Percentiles rank a stretch among this genome's conserved stretches.
Conservation (phyloP, 495 filamentous ascomycete genomes). For the Neurospora sp. region DNA sequence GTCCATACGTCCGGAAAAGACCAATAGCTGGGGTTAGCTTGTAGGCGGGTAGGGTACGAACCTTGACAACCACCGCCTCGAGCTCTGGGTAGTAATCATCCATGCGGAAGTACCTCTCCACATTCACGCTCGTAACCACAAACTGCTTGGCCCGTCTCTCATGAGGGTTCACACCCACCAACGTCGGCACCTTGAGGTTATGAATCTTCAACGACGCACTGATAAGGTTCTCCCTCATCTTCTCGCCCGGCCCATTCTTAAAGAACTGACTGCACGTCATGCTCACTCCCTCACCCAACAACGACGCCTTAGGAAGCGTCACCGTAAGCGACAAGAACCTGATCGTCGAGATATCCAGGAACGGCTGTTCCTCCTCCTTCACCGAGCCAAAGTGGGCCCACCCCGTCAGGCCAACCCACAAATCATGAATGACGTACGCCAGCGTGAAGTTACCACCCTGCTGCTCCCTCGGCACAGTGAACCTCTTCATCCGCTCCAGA, state of each 20-base stretch:
- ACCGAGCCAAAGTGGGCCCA: not conserved
- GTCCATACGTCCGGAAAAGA: no score
- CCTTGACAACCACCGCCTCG: slow-evolving; percentile 41
- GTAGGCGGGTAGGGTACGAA: no score
- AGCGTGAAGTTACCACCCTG: slow-evolving; percentile 4
- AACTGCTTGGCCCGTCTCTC: slow-evolving; percentile 50
- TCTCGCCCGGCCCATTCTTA: not conserved
- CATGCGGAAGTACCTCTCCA: slow-evolving; percentile 31
- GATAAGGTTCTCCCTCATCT: slow-evolving; percentile 11
- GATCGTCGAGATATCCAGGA: slow-evolving; percentile 19
- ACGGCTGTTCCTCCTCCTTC: not conserved
- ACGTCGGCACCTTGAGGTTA: slow-evolving; percentile 42
- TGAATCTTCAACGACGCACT: slow-evolving; percentile 24
- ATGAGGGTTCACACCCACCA: slow-evolving; percentile 52
- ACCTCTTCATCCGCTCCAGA: slow-evolving; percentile 21
- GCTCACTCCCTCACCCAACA: slow-evolving; percentile 38
- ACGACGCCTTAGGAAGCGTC: slow-evolving; percentile 41
- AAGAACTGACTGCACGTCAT: slow-evolving; percentile 29
- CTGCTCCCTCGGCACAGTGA: not conserved
- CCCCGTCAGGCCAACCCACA: slow-evolving; percentile 26
- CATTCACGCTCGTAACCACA: slow-evolving; percentile 41
- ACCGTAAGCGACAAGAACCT: slow-evolving; percentile 30
- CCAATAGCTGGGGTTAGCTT: no score
- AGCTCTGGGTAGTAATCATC: slow-evolving; percentile 37
- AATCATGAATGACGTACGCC: slow-evolving; percentile 15